These are phyloP conservation scores for Hawksworthiomyces lignivorus DNA, from an alignment of 2,329 filamentous ascomycete genomes.

Conservation along the genomic window DNA sequence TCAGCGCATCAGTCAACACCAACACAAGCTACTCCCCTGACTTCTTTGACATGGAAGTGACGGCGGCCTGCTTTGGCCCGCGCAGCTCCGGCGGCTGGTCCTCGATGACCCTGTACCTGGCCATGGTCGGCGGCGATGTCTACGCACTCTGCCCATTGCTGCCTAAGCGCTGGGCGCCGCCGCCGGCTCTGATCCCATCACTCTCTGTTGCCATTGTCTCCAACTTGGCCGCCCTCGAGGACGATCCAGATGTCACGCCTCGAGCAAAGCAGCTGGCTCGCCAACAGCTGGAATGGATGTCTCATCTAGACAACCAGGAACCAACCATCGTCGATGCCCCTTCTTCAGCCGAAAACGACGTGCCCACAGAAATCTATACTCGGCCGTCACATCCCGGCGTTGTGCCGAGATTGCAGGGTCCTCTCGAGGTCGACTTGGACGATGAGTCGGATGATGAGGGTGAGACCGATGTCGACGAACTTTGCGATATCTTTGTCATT, in stretches of 20 bases:
- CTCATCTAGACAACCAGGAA: constrained; percentile 56
- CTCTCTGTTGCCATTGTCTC: constrained; percentile 76
- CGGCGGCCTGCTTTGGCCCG: constrained; percentile 71
- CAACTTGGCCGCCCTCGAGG: constrained; percentile 56
- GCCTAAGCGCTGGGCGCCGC: constrained; percentile 76
- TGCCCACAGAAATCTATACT: constrained; percentile 46
- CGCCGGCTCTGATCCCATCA: constrained; percentile 69
- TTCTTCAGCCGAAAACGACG: constrained; percentile 35
- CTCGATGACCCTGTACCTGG: constrained; percentile 91
- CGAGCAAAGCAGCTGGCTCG: constrained; percentile 50
- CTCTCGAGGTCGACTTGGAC: constrained; percentile 49
- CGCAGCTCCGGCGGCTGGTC: constrained; percentile 76
- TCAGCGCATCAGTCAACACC: constrained; percentile 66
- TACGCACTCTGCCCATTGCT: constrained; percentile 90
- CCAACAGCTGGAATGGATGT: constrained; percentile 62
- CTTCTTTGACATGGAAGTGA: constrained; percentile 87
- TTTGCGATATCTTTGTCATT: constrained; percentile 56
- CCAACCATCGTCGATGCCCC: constrained; percentile 42
- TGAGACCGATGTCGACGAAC: constrained; percentile 46
- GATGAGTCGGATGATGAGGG: too few species aligned
- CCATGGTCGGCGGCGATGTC: constrained; percentile 89
- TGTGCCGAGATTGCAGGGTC: constrained; percentile 54
- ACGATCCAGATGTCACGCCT: constrained; percentile 46
- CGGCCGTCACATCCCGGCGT: constrained; percentile 50
- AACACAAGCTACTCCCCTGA: constrained; percentile 84